Percentiles rank a stretch among this genome's conserved stretches.
These are phyloP conservation scores for Cynara cardunculus DNA, from an alignment of 129 eudicot species.

Conservation along the genomic window DNA sequence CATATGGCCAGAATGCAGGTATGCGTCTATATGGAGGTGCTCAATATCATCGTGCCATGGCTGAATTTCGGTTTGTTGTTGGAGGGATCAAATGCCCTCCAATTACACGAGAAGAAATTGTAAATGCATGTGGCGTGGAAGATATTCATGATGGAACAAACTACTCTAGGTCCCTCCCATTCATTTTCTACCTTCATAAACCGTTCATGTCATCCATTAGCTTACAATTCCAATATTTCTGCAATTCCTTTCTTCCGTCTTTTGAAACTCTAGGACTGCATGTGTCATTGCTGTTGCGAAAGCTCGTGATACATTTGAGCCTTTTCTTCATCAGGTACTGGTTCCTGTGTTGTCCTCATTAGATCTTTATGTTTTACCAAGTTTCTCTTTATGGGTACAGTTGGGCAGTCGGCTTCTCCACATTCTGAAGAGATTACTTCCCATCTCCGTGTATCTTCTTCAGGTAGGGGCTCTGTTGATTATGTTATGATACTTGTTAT, in stretches of 20 bases:
- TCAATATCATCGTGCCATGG: conserved; percentile 99
- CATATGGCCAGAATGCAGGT: conserved; percentile 70
- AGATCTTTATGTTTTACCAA: neutral
- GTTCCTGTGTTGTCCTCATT: neutral
- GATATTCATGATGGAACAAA: conserved; percentile 99
- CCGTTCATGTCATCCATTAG: neutral
- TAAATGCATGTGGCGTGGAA: conserved; percentile 99
- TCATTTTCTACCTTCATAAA: conserved; percentile 1
- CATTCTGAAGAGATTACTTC: conserved; percentile 89
- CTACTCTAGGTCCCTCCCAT: conserved; percentile 62
- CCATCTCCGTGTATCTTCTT: conserved; percentile 89
- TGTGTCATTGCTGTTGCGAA: conserved; percentile 97
- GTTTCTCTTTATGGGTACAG: conserved; percentile 37
- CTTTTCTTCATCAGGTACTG: conserved; percentile 89
- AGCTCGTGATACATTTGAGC: conserved; percentile 97
- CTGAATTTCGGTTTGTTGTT: conserved; percentile 96
- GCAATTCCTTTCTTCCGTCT: neutral
- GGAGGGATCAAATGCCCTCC: conserved; percentile 99
- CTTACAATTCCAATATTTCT: neutral
- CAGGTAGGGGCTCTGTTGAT: conserved; percentile 50
- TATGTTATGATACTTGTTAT: neutral
- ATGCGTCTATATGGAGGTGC: conserved; percentile 99
- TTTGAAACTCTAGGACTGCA: conserved; percentile 63
- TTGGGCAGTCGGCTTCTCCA: conserved; percentile 90
- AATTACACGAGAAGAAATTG: conserved; percentile 98